phyloP scores from a whole-genome alignment of 208 protist genomes.

The Trypanosoma vivax region DNA sequence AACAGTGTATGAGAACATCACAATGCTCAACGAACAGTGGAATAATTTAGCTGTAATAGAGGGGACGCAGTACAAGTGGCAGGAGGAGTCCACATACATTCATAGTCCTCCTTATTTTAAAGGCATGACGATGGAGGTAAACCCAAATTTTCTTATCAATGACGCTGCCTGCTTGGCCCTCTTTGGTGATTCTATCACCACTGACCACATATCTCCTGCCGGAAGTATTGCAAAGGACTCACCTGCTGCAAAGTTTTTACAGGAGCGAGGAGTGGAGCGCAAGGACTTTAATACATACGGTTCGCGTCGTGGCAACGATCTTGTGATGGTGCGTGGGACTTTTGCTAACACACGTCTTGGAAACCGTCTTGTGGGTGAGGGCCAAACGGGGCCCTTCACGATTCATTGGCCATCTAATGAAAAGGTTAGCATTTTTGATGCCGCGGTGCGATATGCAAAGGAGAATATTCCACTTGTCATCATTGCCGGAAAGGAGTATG shows the following conservation, averaged over 20 bases:
- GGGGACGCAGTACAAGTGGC: slow-evolving; percentile 91
- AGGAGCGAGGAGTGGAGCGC: slow-evolving; percentile 69
- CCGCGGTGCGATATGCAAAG: slow-evolving; percentile 85
- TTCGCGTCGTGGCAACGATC: slow-evolving; percentile 92
- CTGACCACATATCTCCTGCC: slow-evolving; percentile 95
- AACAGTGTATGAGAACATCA: slow-evolving; percentile 87
- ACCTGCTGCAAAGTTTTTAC: slow-evolving; percentile 86
- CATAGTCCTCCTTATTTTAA: slow-evolving; percentile 94
- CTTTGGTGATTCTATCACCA: slow-evolving; percentile 95
- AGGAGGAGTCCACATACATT: slow-evolving; percentile 93
- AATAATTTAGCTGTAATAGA: slow-evolving; percentile 86
- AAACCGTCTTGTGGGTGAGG: slow-evolving; percentile 88
- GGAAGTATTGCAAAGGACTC: slow-evolving; percentile 94
- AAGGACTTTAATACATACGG: slow-evolving; percentile 96
- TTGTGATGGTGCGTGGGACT: slow-evolving; percentile 95
- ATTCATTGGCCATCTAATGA: slow-evolving; percentile 89
- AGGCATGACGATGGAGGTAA: slow-evolving; percentile 58
- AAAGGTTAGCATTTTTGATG: slow-evolving; percentile 92
- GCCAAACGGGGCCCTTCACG: slow-evolving; percentile 90
- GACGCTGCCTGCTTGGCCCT: slow-evolving; percentile 84
- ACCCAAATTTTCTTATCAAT: slow-evolving; percentile 51
- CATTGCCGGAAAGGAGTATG: slow-evolving; percentile 94
- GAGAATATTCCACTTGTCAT: slow-evolving; percentile 79
- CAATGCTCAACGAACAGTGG: slow-evolving; percentile 88
- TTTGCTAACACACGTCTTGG: slow-evolving; percentile 94